These are phyloP conservation scores for Haplosporangium gracile DNA, from an alignment of 192 early-diverging fungal species.

Conservation along the genomic window DNA sequence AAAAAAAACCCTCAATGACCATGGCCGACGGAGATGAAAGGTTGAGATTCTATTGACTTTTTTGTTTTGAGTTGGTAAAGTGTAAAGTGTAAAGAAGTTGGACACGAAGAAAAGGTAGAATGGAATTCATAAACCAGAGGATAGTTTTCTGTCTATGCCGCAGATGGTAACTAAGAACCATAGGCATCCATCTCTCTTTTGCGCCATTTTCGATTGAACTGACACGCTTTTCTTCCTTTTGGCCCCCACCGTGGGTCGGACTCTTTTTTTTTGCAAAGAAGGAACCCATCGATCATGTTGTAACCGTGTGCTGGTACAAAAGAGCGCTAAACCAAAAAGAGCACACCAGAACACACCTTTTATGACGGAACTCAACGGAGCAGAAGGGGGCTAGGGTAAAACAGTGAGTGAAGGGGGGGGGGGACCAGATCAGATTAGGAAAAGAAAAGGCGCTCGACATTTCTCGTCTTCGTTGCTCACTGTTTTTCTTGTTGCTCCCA, in stretches of 20 bases:
- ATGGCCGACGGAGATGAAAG: background rate
- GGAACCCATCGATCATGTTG: background rate
- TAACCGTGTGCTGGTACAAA: background rate
- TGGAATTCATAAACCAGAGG: background rate
- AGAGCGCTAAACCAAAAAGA: background rate
- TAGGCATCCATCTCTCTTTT: background rate
- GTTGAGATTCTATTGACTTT: background rate
- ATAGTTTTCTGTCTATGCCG: background rate
- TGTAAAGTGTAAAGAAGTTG: background rate
- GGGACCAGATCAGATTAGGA: conserved; percentile 4
- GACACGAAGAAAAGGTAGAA: background rate
- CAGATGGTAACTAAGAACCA: background rate
- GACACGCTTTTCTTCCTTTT: background rate
- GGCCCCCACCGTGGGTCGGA: background rate
- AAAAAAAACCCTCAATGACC: background rate
- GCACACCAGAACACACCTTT: background rate
- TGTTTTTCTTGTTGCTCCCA: background rate
- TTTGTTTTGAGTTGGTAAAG: background rate
- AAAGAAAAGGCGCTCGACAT: background rate
- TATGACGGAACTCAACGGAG: background rate
- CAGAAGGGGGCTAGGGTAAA: background rate
- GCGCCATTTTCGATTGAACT: background rate
- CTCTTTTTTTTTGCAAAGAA: background rate
- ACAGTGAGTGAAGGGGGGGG: background rate
- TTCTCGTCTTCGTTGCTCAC: background rate